These are phyloP conservation scores for Penicillium bialowiezense DNA, from an alignment of 495 filamentous ascomycete species.

Conservation along the genomic window DNA sequence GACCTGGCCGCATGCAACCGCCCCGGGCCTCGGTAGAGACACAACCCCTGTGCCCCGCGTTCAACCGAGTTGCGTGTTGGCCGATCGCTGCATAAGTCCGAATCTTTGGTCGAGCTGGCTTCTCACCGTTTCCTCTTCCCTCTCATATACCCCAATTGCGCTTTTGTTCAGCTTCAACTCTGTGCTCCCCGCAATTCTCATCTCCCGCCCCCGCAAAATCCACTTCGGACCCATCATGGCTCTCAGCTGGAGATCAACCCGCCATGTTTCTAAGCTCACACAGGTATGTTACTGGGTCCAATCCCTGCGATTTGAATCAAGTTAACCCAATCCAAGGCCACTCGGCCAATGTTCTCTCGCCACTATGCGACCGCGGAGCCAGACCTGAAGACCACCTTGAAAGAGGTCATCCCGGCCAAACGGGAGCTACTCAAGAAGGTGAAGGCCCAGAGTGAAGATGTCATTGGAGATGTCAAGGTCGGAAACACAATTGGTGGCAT, in stretches of 20 bases:
- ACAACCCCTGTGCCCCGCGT: conserved; percentile 24
- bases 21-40: conserved; percentile 28
- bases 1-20: conserved; percentile 26
- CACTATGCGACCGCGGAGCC: conserved; percentile 66
- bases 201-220: conserved; percentile 19
- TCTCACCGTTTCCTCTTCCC: conserved; percentile 3
- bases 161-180: background rate
- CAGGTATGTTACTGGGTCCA: conserved; percentile 24
- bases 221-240: conserved; percentile 30
- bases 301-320: background rate
- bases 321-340: background rate
- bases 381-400: conserved; percentile 82
- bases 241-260: conserved; percentile 37
- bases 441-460: conserved; percentile 78
- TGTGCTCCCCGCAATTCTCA: conserved; percentile 14
- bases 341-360: conserved; percentile 29
- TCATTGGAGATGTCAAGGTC: conserved; percentile 89
- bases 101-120: background rate
- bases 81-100: conserved; percentile 10
- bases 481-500: conserved; percentile 93
- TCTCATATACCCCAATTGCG: conserved; percentile 5
- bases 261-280: conserved; percentile 37
- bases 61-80: conserved; percentile 26
- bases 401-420: conserved; percentile 82
- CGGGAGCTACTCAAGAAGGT: conserved; percentile 88